These are phyloP conservation scores for Aquilaria sinensis DNA, from an alignment of 345 rosid genomes.

Conservation along the genomic window DNA sequence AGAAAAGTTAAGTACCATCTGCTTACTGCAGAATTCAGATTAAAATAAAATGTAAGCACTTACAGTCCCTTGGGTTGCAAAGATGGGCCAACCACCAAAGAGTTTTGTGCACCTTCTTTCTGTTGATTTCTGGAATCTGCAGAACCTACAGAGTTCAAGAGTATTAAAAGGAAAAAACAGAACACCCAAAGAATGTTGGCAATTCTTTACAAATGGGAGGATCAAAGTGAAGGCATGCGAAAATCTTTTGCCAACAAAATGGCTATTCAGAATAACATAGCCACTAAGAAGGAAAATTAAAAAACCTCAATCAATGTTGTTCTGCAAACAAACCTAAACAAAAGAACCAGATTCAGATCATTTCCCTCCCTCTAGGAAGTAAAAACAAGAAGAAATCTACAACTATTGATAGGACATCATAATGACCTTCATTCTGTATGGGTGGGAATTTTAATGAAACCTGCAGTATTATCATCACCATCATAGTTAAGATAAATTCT, in stretches of 20 bases:
- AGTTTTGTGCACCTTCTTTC: slow-evolving; percentile 50
- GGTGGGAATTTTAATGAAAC: too few species aligned
- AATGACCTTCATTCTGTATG: too few species aligned
- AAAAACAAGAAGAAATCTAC: too few species aligned
- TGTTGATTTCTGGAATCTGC: slow-evolving; percentile 47
- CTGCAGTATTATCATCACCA: too few species aligned
- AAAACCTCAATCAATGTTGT: background rate
- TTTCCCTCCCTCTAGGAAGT: too few species aligned
- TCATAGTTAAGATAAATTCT: too few species aligned
- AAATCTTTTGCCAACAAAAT: too few species aligned
- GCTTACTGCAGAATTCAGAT: background rate
- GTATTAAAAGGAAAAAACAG: background rate
- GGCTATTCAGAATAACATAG: background rate
- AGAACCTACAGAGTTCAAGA: slow-evolving; percentile 41
- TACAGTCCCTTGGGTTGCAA: slow-evolving; percentile 54
- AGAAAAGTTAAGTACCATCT: slow-evolving; percentile 10
- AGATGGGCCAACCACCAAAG: slow-evolving; percentile 82
- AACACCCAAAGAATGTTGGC: background rate
- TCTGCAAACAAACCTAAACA: background rate
- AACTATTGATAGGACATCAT: too few species aligned
- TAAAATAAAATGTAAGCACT: slow-evolving; percentile 20
- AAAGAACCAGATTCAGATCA: too few species aligned
- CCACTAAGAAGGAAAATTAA: background rate
- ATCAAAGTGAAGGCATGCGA: too few species aligned
- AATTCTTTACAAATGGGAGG: too few species aligned